A percentile compares a stretch with the other conserved stretches of the same genome.
Evolutionary conservation across 768 basidiomycete species (phyloP).

Genomic region (Hirschioporus abietinus): DNA sequence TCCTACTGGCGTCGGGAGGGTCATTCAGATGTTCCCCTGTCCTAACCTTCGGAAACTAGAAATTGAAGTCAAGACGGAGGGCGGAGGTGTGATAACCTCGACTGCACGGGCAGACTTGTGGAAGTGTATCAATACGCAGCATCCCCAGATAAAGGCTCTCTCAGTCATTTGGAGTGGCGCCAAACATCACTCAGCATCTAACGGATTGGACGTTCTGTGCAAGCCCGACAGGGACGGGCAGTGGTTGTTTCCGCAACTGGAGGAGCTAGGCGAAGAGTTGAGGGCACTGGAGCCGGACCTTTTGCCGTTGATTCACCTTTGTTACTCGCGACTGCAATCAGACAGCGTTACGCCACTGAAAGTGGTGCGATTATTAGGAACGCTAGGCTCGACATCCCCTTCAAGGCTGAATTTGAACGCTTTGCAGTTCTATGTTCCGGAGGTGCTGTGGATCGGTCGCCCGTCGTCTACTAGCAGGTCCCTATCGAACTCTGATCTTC

Average conservation of each 20-base stretch:
- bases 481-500: not conserved
- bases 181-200: not conserved
- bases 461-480: too few species aligned
- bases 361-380: not conserved
- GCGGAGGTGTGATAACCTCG: not conserved
- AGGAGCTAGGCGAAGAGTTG: not conserved
- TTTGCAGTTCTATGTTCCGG: not conserved
- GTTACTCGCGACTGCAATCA: not conserved
- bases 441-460: not conserved
- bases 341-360: not conserved
- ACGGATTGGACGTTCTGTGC: not conserved
- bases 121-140: not conserved
- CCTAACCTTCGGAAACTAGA: not conserved
- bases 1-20: not conserved
- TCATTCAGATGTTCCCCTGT: not conserved
- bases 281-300: not conserved
- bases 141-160: not conserved
- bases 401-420: not conserved
- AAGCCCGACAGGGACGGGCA: not conserved
- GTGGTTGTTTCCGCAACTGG: not conserved
- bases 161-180: not conserved
- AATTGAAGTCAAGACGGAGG: not conserved
- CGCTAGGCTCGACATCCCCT: not conserved
- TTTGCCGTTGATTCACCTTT: not conserved
- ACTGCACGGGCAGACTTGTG: not conserved